These are phyloP conservation scores for Diaporthe humulicola DNA, from an alignment of 2,329 filamentous ascomycete species.

Conservation along the genomic window DNA sequence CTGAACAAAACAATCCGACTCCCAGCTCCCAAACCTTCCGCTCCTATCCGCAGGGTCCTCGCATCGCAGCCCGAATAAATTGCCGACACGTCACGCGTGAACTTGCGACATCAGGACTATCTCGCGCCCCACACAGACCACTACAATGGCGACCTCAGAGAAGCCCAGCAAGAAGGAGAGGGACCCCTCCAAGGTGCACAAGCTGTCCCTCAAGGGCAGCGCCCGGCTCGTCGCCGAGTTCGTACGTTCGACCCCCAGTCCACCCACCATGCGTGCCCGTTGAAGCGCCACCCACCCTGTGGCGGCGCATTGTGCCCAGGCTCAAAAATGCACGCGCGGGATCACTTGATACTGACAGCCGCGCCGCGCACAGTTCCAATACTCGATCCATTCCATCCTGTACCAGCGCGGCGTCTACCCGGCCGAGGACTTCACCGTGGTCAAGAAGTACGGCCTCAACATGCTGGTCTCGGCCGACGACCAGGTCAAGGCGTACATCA, in stretches of 20 bases:
- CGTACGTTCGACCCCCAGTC: constrained; percentile 66
- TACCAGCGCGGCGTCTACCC: constrained; percentile 88
- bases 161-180: constrained; percentile 57
- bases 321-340: neutral
- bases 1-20: constrained; percentile 21
- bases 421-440: constrained; percentile 94
- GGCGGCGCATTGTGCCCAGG: neutral
- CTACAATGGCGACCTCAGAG: constrained; percentile 40
- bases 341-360: constrained; percentile 41
- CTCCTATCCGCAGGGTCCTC: neutral
- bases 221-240: constrained; percentile 95
- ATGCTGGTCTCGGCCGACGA: constrained; percentile 97
- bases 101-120: neutral
- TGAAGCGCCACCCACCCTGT: neutral
- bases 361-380: constrained; percentile 79
- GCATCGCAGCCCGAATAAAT: constrained; percentile 3
- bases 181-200: constrained; percentile 91
- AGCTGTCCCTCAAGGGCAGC: constrained; percentile 87
- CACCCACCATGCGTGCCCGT: neutral
- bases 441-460: constrained; percentile 99
- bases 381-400: constrained; percentile 97
- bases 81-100: constrained; percentile 22
- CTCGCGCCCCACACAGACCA: neutral
- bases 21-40: constrained; percentile 1
- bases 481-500: constrained; percentile 99